Evolutionary conservation across 371 early-diverging fungal genomes (phyloP).

Genomic region (Mucor plumbeus): DNA sequence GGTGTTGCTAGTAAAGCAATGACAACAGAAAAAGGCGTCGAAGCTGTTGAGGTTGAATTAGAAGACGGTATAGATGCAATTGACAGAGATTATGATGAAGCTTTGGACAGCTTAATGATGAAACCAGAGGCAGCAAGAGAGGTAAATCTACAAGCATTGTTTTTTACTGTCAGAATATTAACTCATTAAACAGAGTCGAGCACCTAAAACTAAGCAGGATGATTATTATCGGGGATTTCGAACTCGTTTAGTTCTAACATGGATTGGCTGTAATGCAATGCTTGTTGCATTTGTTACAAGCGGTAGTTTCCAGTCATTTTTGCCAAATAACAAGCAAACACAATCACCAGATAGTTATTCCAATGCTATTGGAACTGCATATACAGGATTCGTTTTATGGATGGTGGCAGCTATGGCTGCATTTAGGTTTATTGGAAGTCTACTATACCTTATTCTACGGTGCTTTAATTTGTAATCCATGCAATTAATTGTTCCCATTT

Average conservation of each 20-base stretch:
- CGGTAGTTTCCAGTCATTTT: conserved; percentile 47
- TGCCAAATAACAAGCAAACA: conserved; percentile 20
- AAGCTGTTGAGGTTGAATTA: conserved; percentile 72
- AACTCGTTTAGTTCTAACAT: conserved; percentile 79
- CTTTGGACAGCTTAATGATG: conserved; percentile 57
- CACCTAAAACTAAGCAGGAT: conserved; percentile 80
- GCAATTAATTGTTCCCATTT: neutral
- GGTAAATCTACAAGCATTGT: conserved; percentile 13
- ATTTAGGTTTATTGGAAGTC: conserved; percentile 81
- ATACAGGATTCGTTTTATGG: conserved; percentile 86
- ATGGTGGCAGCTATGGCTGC: conserved; percentile 76
- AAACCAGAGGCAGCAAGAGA: conserved; percentile 47
- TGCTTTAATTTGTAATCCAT: conserved; percentile 28
- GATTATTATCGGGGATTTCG: conserved; percentile 89
- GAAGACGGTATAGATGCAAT: conserved; percentile 71
- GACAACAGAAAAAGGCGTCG: conserved; percentile 44
- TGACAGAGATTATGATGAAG: conserved; percentile 74
- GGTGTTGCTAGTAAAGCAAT: conserved; percentile 52
- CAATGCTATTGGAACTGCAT: conserved; percentile 42
- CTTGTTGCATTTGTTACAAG: conserved; percentile 76
- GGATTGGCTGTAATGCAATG: conserved; percentile 85
- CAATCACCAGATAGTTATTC: conserved; percentile 24
- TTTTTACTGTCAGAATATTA: neutral
- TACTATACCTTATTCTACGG: conserved; percentile 43
- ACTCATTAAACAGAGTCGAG: conserved; percentile 57